These are phyloP conservation scores for Annulohypoxylon moriforme DNA, from an alignment of 495 filamentous ascomycete genomes.

Conservation along the genomic window DNA sequence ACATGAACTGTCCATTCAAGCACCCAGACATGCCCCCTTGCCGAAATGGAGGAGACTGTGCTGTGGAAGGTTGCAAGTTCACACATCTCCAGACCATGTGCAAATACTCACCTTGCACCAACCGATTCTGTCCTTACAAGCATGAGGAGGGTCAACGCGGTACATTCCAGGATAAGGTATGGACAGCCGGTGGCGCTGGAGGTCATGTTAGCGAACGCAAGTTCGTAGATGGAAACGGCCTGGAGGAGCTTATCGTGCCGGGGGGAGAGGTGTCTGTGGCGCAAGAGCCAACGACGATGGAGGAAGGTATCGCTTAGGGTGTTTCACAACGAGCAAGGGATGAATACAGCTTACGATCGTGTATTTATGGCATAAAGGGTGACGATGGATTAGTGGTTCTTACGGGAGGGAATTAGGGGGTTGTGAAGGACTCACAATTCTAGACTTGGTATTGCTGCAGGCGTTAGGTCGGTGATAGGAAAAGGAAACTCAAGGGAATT, in stretches of 20 bases:
- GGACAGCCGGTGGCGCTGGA: constrained; percentile 72
- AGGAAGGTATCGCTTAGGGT: constrained; percentile 29
- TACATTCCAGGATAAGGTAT: constrained; percentile 89
- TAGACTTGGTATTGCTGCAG: constrained; percentile 39
- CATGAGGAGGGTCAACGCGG: constrained; percentile 89
- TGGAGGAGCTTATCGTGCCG: constrained; percentile 84
- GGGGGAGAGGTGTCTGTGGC: constrained; percentile 52
- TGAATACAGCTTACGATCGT: constrained; percentile 11
- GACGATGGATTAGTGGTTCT: constrained; percentile 10
- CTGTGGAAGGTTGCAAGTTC: constrained; percentile 85
- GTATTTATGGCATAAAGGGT: constrained; percentile 4
- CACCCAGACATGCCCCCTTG: constrained; percentile 84
- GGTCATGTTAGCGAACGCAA: constrained; percentile 90
- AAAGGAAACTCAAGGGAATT: constrained; percentile 39
- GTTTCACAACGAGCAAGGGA: neutral
- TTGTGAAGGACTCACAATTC: constrained; percentile 18
- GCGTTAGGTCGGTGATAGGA: constrained; percentile 42
- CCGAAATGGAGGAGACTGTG: constrained; percentile 93
- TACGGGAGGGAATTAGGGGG: constrained; percentile 14
- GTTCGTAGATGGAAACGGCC: constrained; percentile 75
- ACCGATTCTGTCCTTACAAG: constrained; percentile 84
- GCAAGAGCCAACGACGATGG: constrained; percentile 35
- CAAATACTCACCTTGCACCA: constrained; percentile 92
- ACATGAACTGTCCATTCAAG: constrained; percentile 84
- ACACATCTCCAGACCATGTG: constrained; percentile 84